Percentiles rank a stretch among this genome's conserved stretches.
phyloP scores from a whole-genome alignment of 768 basidiomycete genomes.

The Tricholoma bakamatsutake region DNA sequence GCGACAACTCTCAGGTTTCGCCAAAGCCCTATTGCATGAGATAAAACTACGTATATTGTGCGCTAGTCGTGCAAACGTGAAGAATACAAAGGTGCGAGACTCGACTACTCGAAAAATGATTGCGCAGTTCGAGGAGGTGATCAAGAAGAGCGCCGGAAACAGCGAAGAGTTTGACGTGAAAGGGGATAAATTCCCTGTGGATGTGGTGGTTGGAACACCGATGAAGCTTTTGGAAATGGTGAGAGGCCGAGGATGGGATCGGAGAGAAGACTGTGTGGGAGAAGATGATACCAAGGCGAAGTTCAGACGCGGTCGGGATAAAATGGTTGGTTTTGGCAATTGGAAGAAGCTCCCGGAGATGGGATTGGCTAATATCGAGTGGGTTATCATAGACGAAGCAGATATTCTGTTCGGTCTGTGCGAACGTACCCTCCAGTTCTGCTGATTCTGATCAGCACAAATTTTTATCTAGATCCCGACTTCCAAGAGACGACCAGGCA shows the following conservation, averaged over 20 bases:
- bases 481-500: constrained; percentile 70
- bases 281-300: constrained; percentile 20
- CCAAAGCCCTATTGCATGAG: constrained; percentile 69
- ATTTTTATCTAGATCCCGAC: constrained; percentile 56
- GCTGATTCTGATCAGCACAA: background rate
- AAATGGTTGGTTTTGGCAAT: constrained; percentile 32
- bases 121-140: constrained; percentile 22
- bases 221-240: constrained; percentile 58
- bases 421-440: background rate
- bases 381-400: constrained; percentile 89
- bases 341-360: constrained; percentile 47
- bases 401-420: constrained; percentile 82
- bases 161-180: constrained; percentile 15
- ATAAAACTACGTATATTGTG: constrained; percentile 75
- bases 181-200: constrained; percentile 27
- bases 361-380: constrained; percentile 68
- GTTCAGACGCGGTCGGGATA: constrained; percentile 30
- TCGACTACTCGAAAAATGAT: constrained; percentile 48
- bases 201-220: constrained; percentile 59
- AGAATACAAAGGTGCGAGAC: constrained; percentile 23
- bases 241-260: constrained; percentile 47
- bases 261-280: constrained; percentile 21
- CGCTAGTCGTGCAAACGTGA: constrained; percentile 54
- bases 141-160: constrained; percentile 9
- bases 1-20: constrained; percentile 69